These are phyloP conservation scores for Comarum palustre DNA, from an alignment of 306 rosid genomes.

Conservation along the genomic window DNA sequence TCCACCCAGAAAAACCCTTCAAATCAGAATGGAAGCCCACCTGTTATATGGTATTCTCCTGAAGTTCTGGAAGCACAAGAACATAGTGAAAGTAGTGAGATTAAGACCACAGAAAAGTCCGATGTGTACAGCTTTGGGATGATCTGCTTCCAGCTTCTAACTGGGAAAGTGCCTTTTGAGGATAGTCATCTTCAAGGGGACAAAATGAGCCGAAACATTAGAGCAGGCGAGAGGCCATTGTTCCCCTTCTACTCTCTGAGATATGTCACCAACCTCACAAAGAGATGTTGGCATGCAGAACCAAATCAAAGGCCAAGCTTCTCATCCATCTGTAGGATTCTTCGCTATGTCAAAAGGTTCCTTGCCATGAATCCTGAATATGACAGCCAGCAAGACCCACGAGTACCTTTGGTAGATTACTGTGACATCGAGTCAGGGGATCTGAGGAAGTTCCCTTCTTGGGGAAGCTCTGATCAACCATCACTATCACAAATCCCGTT, in stretches of 20 bases:
- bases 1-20: slow-evolving; percentile 41
- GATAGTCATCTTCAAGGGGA: slow-evolving; percentile 90
- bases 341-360: slow-evolving; percentile 61
- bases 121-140: slow-evolving; percentile 91
- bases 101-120: slow-evolving; percentile 64
- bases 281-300: slow-evolving; percentile 81
- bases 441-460: slow-evolving; percentile 57
- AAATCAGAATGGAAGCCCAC: slow-evolving; percentile 53
- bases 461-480: slow-evolving; percentile 44
- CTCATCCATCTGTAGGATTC: slow-evolving; percentile 77
- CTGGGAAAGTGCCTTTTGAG: slow-evolving; percentile 92
- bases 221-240: slow-evolving; percentile 89
- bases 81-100: slow-evolving; percentile 34
- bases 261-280: slow-evolving; percentile 63
- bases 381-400: slow-evolving; percentile 49
- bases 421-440: slow-evolving; percentile 59
- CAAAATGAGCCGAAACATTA: slow-evolving; percentile 79
- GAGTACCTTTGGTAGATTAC: slow-evolving; percentile 59
- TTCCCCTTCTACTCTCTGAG: slow-evolving; percentile 66
- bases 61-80: slow-evolving; percentile 90
- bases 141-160: slow-evolving; percentile 89
- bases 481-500: slow-evolving; percentile 60
- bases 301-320: slow-evolving; percentile 79
- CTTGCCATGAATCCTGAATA: slow-evolving; percentile 64
- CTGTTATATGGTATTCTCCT: slow-evolving; percentile 80